These are phyloP conservation scores for Chimonanthus salicifolius DNA, from an alignment of 164 flowering plant genomes.

Conservation along the genomic window DNA sequence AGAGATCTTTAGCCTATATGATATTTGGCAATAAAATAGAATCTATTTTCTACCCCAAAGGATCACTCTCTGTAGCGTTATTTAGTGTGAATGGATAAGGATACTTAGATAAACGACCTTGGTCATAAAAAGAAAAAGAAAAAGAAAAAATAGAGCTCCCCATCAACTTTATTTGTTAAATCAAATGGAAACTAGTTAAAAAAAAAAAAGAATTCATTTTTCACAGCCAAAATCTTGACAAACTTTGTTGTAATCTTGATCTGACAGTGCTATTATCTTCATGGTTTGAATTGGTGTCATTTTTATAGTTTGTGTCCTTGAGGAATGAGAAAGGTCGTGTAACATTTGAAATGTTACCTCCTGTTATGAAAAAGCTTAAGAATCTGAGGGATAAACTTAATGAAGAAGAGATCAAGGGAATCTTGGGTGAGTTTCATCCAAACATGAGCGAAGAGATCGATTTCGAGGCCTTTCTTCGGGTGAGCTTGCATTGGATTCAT, in stretches of 20 bases:
- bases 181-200: no score
- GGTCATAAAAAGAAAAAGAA: no score
- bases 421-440: slow-evolving; percentile 42
- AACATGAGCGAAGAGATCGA: slow-evolving; percentile 50
- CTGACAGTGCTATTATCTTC: background rate
- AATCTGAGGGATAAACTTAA: slow-evolving; percentile 34
- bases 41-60: no score
- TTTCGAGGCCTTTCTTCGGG: slow-evolving; percentile 77
- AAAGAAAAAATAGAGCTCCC: no score
- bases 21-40: no score
- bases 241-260: background rate
- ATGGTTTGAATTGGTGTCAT: background rate
- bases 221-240: no score
- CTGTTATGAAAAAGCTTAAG: slow-evolving; percentile 56
- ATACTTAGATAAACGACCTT: no score
- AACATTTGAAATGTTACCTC: slow-evolving; percentile 60
- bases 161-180: no score
- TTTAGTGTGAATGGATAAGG: no score
- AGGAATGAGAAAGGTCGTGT: slow-evolving; percentile 30
- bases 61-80: no score
- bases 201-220: no score
- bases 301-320: slow-evolving; percentile 40
- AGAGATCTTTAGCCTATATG: no score
- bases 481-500: slow-evolving; percentile 19
- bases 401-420: slow-evolving; percentile 54